A percentile compares a stretch with the other conserved stretches of the same genome.
These are phyloP conservation scores for Cryptococcus depauperatus DNA, from an alignment of 1,284 basidiomycete species.

Conservation along the genomic window DNA sequence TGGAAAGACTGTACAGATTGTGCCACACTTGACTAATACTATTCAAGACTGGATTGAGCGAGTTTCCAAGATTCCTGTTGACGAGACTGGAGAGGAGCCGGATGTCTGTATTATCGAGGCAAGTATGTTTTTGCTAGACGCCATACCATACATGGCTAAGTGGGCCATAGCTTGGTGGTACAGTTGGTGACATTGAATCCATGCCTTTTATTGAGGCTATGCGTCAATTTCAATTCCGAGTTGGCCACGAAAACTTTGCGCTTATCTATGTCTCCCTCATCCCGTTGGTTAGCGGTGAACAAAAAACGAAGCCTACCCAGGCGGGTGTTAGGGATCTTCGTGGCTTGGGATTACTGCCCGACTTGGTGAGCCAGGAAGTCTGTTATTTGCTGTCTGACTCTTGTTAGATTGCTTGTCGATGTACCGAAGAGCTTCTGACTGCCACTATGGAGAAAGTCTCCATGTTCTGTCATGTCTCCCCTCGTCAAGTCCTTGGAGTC, in stretches of 20 bases:
- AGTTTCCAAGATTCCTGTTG: constrained; percentile 86
- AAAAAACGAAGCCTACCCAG: constrained; percentile 99
- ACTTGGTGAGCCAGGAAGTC: constrained; percentile 57
- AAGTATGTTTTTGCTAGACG: constrained; percentile 51
- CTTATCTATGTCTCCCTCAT: constrained; percentile 97
- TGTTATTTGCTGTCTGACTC: neutral
- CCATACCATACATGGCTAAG: constrained; percentile 69
- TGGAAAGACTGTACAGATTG: constrained; percentile 96
- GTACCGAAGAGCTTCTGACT: constrained; percentile 58
- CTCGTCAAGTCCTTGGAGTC: constrained; percentile 91
- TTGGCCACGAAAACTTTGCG: constrained; percentile 94
- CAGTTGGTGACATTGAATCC: constrained; percentile 91
- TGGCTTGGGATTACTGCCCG: constrained; percentile 86
- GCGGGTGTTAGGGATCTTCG: constrained; percentile 91
- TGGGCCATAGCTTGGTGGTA: constrained; percentile 73
- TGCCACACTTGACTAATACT: constrained; percentile 92
- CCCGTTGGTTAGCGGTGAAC: constrained; percentile 95
- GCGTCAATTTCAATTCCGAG: constrained; percentile 98
- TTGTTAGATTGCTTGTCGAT: constrained; percentile 79
- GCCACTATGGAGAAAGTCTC: constrained; percentile 92
- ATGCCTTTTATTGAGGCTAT: constrained; percentile 98
- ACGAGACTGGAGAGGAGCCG: constrained; percentile 85
- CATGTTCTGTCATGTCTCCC: constrained; percentile 97
- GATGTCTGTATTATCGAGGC: constrained; percentile 97
- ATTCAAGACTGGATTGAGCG: constrained; percentile 99